Conservation (phyloP, 2,329 filamentous ascomycete genomes). For the Thyridium curvatum region DNA sequence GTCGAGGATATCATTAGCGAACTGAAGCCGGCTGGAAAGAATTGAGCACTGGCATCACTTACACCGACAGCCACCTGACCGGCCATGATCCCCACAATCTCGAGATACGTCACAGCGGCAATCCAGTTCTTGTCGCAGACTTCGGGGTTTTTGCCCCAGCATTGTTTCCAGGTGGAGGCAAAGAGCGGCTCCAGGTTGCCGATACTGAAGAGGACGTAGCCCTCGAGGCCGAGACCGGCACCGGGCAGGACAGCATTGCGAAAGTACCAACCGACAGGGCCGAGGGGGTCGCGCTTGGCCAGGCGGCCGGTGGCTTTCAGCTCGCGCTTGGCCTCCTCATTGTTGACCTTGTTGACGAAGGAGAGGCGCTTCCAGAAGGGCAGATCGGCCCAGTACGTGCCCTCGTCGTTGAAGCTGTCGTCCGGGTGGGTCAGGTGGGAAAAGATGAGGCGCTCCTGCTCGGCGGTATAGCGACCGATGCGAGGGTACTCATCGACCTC, state of each 20-base stretch:
- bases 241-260: constrained; percentile 88
- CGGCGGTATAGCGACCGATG: constrained; percentile 31
- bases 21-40: no score
- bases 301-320: constrained; percentile 62
- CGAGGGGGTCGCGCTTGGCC: constrained; percentile 81
- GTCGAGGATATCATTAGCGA: background rate
- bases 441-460: constrained; percentile 58
- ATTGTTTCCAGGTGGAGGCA: constrained; percentile 64
- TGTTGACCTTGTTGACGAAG: constrained; percentile 73
- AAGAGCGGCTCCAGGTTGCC: constrained; percentile 87
- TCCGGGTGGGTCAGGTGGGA: constrained; percentile 77
- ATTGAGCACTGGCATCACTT: constrained; percentile 17
- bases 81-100: constrained; percentile 91
- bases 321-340: constrained; percentile 63
- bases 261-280: constrained; percentile 80
- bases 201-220: constrained; percentile 95
- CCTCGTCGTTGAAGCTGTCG: constrained; percentile 77
- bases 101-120: constrained; percentile 79
- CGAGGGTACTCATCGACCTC: constrained; percentile 41
- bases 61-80: constrained; percentile 86
- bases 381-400: constrained; percentile 91
- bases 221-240: constrained; percentile 86
- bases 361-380: constrained; percentile 60
- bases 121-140: constrained; percentile 78
- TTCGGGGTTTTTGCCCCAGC: constrained; percentile 60